Evolutionary conservation across 2,329 filamentous ascomycete species (phyloP).

Genomic region (Hymenoscyphus infarciens): DNA sequence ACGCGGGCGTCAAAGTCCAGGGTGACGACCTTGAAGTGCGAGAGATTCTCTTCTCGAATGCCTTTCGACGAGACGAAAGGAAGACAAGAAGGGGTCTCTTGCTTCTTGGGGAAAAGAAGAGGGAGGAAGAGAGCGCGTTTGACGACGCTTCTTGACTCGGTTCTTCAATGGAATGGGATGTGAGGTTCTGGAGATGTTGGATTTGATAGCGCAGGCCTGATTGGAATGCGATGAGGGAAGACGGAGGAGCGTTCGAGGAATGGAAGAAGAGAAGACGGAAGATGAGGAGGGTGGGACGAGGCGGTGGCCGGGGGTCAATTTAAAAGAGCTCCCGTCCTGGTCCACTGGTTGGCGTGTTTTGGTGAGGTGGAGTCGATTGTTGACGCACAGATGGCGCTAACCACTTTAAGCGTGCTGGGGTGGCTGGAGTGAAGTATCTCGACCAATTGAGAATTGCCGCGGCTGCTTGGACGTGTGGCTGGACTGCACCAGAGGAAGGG

Average conservation of each 20-base stretch:
- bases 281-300: constrained; percentile 4
- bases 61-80: constrained; percentile 61
- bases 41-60: constrained; percentile 67
- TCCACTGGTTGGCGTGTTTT: constrained; percentile 8
- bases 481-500: neutral
- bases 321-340: neutral
- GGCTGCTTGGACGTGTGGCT: neutral
- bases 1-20: constrained; percentile 99
- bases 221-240: constrained; percentile 11
- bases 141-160: constrained; percentile 28
- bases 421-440: neutral
- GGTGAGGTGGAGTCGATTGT: neutral
- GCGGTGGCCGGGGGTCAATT: constrained; percentile 9
- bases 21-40: constrained; percentile 77
- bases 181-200: constrained; percentile 10
- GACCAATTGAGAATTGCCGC: neutral
- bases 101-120: constrained; percentile 54
- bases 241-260: constrained; percentile 2
- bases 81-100: constrained; percentile 66
- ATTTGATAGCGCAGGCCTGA: constrained; percentile 9
- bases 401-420: neutral
- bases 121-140: constrained; percentile 37
- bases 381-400: neutral
- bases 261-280: neutral
- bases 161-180: constrained; percentile 20